Percentiles rank a stretch among this genome's conserved stretches.
Conservation (phyloP, 495 filamentous ascomycete genomes). For the Daldinia bambusicola region DNA sequence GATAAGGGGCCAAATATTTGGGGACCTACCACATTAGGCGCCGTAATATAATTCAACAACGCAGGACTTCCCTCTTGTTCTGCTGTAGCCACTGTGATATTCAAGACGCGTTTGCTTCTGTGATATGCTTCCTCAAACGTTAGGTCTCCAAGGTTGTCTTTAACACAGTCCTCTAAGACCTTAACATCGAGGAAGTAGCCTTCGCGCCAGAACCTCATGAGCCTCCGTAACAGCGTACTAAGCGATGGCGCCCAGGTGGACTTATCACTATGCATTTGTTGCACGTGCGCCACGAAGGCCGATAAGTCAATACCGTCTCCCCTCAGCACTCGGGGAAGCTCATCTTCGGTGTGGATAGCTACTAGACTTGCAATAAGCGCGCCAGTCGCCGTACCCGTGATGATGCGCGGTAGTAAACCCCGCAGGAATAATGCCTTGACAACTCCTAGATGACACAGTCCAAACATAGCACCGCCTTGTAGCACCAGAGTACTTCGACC, state of each 20-base stretch:
- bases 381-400: slow-evolving; percentile 89
- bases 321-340: slow-evolving; percentile 77
- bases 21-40: slow-evolving; percentile 87
- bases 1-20: not conserved
- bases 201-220: slow-evolving; percentile 72
- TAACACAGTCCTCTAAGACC: slow-evolving; percentile 85
- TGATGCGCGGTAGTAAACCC: slow-evolving; percentile 88
- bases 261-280: slow-evolving; percentile 29
- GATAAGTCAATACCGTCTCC: slow-evolving; percentile 85
- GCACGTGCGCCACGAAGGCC: slow-evolving; percentile 69
- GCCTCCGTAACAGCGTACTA: slow-evolving; percentile 67
- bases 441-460: slow-evolving; percentile 89
- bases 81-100: slow-evolving; percentile 86
- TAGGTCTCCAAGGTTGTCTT: slow-evolving; percentile 85
- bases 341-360: slow-evolving; percentile 87
- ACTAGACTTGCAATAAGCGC: slow-evolving; percentile 92
- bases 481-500: slow-evolving; percentile 86
- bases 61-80: slow-evolving; percentile 81
- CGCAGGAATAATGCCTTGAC: slow-evolving; percentile 87
- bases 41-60: slow-evolving; percentile 91
- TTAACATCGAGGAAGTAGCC: slow-evolving; percentile 87
- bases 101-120: slow-evolving; percentile 85
- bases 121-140: slow-evolving; percentile 96
- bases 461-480: slow-evolving; percentile 93
- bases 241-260: slow-evolving; percentile 38